Conservation (phyloP, 2,329 filamentous ascomycete genomes). For the Epichloe aotearoae region DNA sequence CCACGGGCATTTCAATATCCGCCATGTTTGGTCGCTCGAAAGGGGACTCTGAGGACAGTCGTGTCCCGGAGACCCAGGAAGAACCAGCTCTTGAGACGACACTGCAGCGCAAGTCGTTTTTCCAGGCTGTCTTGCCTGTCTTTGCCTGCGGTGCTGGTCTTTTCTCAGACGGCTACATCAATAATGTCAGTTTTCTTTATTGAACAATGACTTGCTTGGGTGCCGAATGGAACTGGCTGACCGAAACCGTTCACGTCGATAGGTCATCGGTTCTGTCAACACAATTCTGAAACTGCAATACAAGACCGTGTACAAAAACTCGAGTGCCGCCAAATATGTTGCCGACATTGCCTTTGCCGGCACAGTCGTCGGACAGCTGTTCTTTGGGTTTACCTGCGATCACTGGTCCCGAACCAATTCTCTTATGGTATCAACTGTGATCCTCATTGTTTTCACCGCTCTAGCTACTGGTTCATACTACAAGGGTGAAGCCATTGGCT, state of each 20-base stretch:
- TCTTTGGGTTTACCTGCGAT: slow-evolving; percentile 72
- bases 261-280: slow-evolving; percentile 80
- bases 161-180: slow-evolving; percentile 86
- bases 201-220: neutral
- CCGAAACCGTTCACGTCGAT: neutral
- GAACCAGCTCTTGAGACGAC: slow-evolving; percentile 4
- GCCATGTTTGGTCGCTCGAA: neutral
- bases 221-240: neutral
- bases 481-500: slow-evolving; percentile 51
- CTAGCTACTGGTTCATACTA: slow-evolving; percentile 67
- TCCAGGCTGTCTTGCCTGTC: slow-evolving; percentile 40
- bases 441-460: slow-evolving; percentile 75
- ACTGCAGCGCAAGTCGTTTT: slow-evolving; percentile 10
- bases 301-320: slow-evolving; percentile 51
- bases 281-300: slow-evolving; percentile 63
- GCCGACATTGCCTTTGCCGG: slow-evolving; percentile 75
- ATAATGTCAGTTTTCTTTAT: slow-evolving; percentile 44
- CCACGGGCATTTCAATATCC: neutral
- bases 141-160: slow-evolving; percentile 82
- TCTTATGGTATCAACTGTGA: slow-evolving; percentile 66
- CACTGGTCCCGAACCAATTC: slow-evolving; percentile 76
- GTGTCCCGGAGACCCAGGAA: neutral
- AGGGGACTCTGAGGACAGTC: neutral
- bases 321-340: slow-evolving; percentile 59
- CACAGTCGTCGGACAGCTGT: slow-evolving; percentile 67